These are phyloP conservation scores for Coniochaeta sp. DNA, from an alignment of 2,329 filamentous ascomycete species.

Conservation along the genomic window DNA sequence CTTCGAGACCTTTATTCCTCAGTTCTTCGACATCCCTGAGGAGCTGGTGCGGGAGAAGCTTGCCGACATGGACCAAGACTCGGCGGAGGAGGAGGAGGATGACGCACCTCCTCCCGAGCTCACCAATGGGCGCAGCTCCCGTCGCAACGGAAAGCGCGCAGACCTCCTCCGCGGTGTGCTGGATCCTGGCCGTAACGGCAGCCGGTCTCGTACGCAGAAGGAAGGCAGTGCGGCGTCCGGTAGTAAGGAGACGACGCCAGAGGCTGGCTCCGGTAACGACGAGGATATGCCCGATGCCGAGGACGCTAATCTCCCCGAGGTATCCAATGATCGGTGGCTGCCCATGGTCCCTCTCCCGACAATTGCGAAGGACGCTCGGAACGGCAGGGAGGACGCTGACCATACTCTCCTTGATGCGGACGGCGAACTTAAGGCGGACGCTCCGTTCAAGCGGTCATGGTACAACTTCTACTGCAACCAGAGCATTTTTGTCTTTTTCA, in stretches of 20 bases:
- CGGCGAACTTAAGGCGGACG: constrained; percentile 65
- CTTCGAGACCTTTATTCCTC: constrained; percentile 67
- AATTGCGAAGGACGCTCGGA: constrained; percentile 29
- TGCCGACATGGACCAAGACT: constrained; percentile 61
- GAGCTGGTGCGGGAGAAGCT: constrained; percentile 62
- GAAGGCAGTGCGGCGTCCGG: constrained; percentile 70
- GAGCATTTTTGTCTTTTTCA: constrained; percentile 90
- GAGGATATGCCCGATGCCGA: constrained; percentile 65
- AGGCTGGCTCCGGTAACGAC: constrained; percentile 68
- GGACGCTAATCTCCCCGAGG: constrained; percentile 52
- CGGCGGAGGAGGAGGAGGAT: constrained; percentile 71
- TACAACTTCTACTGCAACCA: constrained; percentile 91
- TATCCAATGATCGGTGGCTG: constrained; percentile 58
- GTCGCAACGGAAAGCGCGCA: constrained; percentile 68
- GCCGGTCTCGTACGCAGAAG: constrained; percentile 63
- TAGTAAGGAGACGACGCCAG: constrained; percentile 86
- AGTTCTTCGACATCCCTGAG: constrained; percentile 69
- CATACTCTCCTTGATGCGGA: constrained; percentile 51
- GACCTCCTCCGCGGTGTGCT: constrained; percentile 81
- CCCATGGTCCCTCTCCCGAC: constrained; percentile 51
- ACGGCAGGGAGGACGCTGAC: constrained; percentile 28
- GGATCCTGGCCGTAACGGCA: constrained; percentile 67
- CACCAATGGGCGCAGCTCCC: constrained; percentile 54
- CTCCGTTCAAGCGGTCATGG: constrained; percentile 70
- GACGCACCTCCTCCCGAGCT: constrained; percentile 65